Percentiles rank a stretch among this genome's conserved stretches.
These are phyloP conservation scores for Agaricus subrufescens DNA, from an alignment of 768 basidiomycete genomes.

Conservation along the genomic window DNA sequence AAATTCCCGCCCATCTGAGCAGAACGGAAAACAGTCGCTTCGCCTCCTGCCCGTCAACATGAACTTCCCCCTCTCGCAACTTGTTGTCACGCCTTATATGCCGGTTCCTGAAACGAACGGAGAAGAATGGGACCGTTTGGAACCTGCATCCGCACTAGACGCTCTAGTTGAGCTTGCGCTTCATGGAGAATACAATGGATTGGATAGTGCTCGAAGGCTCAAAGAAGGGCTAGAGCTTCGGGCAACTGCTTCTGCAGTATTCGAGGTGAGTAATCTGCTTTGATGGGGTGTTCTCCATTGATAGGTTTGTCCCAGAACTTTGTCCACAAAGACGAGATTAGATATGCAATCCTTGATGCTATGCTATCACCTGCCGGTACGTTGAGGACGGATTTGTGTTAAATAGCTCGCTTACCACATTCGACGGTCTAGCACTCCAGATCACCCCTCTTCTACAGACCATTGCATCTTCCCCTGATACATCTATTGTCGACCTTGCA, in stretches of 20 bases:
- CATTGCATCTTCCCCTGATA: slow-evolving; percentile 57
- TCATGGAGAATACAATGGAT: slow-evolving; percentile 85
- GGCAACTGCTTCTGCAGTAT: slow-evolving; percentile 71
- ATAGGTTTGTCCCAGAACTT: slow-evolving; percentile 51
- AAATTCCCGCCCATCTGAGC: slow-evolving; percentile 6
- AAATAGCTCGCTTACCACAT: slow-evolving; percentile 14
- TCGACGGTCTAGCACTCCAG: slow-evolving; percentile 33
- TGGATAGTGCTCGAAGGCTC: slow-evolving; percentile 49
- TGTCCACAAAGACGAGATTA: slow-evolving; percentile 67
- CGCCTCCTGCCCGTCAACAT: slow-evolving; percentile 38
- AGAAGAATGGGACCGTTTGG: slow-evolving; percentile 90
- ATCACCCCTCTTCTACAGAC: slow-evolving; percentile 67
- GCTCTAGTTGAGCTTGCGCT: slow-evolving; percentile 77
- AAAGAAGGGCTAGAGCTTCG: slow-evolving; percentile 73
- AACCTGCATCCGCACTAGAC: slow-evolving; percentile 76
- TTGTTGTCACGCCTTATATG: slow-evolving; percentile 70
- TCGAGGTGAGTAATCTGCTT: slow-evolving; percentile 54
- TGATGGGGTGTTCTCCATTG: background rate
- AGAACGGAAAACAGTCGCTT: slow-evolving; percentile 30
- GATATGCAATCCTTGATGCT: slow-evolving; percentile 61
- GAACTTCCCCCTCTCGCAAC: slow-evolving; percentile 59
- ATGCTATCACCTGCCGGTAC: slow-evolving; percentile 63
- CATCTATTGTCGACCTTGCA: slow-evolving; percentile 48
- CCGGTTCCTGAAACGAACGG: slow-evolving; percentile 80
- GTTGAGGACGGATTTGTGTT: slow-evolving; percentile 17